phyloP scores from a whole-genome alignment of 257 asterid species.

The Linaria vulgaris region DNA sequence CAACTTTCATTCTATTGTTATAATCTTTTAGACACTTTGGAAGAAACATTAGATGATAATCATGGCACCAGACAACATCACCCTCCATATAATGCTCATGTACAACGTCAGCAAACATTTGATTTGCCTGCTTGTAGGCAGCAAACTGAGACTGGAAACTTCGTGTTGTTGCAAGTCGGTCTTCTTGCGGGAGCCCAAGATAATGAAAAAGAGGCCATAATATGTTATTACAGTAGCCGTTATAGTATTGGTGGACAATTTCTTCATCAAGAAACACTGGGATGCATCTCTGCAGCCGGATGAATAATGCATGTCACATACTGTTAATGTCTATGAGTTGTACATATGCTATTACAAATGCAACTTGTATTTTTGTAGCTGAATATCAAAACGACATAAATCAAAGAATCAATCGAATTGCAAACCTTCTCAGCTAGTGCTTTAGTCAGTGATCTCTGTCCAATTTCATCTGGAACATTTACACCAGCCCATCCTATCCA shows the following conservation, averaged over 20 bases:
- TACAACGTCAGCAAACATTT: conserved; percentile 85
- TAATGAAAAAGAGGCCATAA: conserved; percentile 94
- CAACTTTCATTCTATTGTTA: conserved; percentile 74
- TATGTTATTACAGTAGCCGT: conserved; percentile 88
- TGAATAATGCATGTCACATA: conserved; percentile 3
- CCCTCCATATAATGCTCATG: conserved; percentile 79
- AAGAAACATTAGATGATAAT: conserved; percentile 88
- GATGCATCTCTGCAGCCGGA: conserved; percentile 65
- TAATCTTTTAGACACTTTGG: conserved; percentile 77
- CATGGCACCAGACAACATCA: conserved; percentile 93
- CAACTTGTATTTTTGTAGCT: background rate
- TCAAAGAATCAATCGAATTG: conserved; percentile 5
- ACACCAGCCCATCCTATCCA: conserved; percentile 99
- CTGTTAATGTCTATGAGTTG: background rate
- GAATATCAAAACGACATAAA: conserved; percentile 12
- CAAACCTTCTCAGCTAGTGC: conserved; percentile 84
- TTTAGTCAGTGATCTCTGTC: conserved; percentile 77
- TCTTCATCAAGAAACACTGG: conserved; percentile 90
- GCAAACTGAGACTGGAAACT: conserved; percentile 89
- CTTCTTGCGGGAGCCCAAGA: conserved; percentile 90
- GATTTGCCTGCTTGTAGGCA: conserved; percentile 81
- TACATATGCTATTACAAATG: background rate
- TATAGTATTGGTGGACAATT: conserved; percentile 75
- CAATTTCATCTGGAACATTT: conserved; percentile 82
- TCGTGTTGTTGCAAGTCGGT: conserved; percentile 88